Base-by-base conservation (phyloP, 2,329 filamentous ascomycete species). In the Aspergillus hortae region DNA sequence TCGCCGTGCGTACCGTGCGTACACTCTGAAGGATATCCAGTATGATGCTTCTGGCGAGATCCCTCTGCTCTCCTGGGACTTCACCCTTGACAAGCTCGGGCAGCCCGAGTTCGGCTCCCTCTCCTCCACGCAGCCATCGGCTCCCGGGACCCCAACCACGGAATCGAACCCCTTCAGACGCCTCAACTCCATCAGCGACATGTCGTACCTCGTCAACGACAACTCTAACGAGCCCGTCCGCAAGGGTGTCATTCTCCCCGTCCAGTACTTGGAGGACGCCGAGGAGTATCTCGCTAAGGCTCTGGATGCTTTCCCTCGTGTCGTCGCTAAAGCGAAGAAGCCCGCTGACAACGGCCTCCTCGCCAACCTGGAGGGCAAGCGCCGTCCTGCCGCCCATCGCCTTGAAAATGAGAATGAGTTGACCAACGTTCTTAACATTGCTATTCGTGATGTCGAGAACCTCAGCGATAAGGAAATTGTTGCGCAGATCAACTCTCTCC, bases 1-100 rank as follows among this genome's bases (percentile, higher is more conserved):
- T 57, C 92, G 94, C 64, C 90, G 94, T 57, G 92, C 94, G 12
- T 99, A 99, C 78, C 89, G 94, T 79, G 94, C 94, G 2, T 99
- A 99, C 75, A 86, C 89, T 54, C 79, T 99, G 47, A 92, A 95
- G 80, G 80, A 85, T 61, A 87, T 99, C 52, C 84, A 95, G 63
- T 99, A 99, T 71, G 84, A 92, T 65, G 86, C 87, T 49, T 84
- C 90, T 43, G 67, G 70, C 14, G 74, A 77, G 53, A 85, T 87
- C 9, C 96, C 89, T 66, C 80, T 88, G 56, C 78, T 97, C 38
- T 90, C 91, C 10, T 99, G 94, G 94, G 92, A 97, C 74, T 99
- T 99, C 71, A 81, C 90, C 52, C 85, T 99, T 54, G 86, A 92
- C 69, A 97, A 96, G 80, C 87, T 96, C 61, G 92, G 91, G 32